These are phyloP conservation scores for Pigoraptor vietnamica DNA, from an alignment of 78 protist genomes.

Conservation along the genomic window DNA sequence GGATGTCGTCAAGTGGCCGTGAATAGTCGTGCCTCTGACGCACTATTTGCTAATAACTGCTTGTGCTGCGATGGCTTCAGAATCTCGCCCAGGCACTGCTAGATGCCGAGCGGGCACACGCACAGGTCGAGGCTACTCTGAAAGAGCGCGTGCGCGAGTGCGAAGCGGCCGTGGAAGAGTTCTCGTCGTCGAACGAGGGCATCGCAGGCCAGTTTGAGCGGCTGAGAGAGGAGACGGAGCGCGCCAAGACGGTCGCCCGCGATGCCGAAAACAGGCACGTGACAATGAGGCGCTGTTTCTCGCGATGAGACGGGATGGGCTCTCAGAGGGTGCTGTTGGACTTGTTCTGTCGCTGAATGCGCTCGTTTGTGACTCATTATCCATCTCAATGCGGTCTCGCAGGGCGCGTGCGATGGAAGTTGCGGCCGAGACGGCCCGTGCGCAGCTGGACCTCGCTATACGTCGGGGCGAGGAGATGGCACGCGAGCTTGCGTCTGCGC, in stretches of 20 bases:
- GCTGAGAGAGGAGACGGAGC: background rate
- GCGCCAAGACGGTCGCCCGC: background rate
- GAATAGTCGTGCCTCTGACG: background rate
- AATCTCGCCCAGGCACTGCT: background rate
- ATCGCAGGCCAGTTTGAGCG: background rate
- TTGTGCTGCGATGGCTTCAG: background rate
- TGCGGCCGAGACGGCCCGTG: background rate
- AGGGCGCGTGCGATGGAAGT: background rate
- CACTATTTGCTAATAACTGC: background rate
- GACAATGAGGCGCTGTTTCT: too few species aligned
- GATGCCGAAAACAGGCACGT: background rate
- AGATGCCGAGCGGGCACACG: background rate
- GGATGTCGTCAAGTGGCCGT: background rate
- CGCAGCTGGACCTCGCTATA: background rate
- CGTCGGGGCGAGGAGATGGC: background rate
- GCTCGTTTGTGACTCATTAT: background rate
- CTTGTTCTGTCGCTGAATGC: background rate
- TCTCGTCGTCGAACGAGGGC: background rate
- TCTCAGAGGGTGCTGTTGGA: background rate
- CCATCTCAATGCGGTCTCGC: background rate
- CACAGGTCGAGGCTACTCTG: background rate
- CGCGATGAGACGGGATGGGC: too few species aligned
- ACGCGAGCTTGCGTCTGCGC: too few species aligned
- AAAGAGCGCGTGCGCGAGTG: background rate
- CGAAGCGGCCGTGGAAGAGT: background rate